These are phyloP conservation scores for Physcia stellaris DNA, from an alignment of 495 filamentous ascomycete species.

Conservation along the genomic window DNA sequence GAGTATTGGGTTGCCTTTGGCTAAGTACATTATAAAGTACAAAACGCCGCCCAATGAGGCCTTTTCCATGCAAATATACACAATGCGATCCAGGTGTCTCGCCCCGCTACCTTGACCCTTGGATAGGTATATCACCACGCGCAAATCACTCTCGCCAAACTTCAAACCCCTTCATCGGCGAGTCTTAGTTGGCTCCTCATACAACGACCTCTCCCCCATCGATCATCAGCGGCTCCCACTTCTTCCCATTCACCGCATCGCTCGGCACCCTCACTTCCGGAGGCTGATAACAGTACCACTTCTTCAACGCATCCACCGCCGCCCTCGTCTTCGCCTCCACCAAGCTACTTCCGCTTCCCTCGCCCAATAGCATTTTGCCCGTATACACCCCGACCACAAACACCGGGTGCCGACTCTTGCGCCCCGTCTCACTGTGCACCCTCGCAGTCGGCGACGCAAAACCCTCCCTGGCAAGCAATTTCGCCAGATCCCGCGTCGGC, in stretches of 20 bases:
- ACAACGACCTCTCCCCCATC: constrained; percentile 84
- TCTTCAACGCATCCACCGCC: constrained; percentile 69
- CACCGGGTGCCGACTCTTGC: constrained; percentile 67
- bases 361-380: constrained; percentile 76
- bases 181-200: constrained; percentile 18
- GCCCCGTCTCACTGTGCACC: constrained; percentile 76
- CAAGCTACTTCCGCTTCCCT: constrained; percentile 63
- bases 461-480: constrained; percentile 72
- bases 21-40: too few relatives aligned
- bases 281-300: constrained; percentile 92
- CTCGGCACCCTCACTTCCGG: constrained; percentile 59
- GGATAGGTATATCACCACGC: too few relatives aligned
- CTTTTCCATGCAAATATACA: too few relatives aligned
- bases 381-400: constrained; percentile 92
- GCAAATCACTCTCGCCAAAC: too few relatives aligned
- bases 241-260: constrained; percentile 53
- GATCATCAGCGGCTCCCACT: constrained; percentile 73
- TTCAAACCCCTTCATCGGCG: too few relatives aligned
- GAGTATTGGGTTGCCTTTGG: too few relatives aligned
- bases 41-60: too few relatives aligned
- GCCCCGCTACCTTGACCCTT: too few relatives aligned
- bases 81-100: too few relatives aligned
- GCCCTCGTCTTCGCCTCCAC: constrained; percentile 65
- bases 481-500: constrained; percentile 65
- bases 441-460: constrained; percentile 82